Evolutionary conservation across 2,329 filamentous ascomycete species (phyloP), one percentile per base, ranked within the genome.

Genomic region (Byssochlamys sp.): DNA sequence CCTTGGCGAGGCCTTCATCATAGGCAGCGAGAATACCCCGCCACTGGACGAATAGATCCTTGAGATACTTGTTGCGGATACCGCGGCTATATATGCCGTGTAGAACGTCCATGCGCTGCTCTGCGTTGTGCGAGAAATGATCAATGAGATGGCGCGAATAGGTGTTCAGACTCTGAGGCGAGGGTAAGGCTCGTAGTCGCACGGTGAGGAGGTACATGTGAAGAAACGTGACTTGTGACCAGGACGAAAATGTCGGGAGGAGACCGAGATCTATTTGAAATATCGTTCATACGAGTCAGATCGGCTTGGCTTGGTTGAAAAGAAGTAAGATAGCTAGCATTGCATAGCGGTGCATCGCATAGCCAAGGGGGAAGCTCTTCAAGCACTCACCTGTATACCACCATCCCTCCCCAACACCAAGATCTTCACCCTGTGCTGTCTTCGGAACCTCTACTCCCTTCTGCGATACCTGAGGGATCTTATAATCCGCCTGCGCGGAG

Each of bases 201-300:
- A 89, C 88, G 57, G 89, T 88, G 59, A 97, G 75, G 58, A 96
- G 82, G 79, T 96, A 97, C 82, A 99, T 88, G 78, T 99, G 92
- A 58, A 99, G 82, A 81, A 96, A 95, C 35, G 91, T 94, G 51
- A 97, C 87, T 74, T 97, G 91, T 24, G 91, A 89, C 94, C 94
- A 99, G 57, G 89, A 92, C 70, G 87, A 91, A 74, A 99, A 99
- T 0, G 91, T 97, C 0, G 91, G 89, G 31, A 83, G 80, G 19
- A 99, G 83, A 27, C 83, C 83, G 62, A 96, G 84, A 55, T 86
- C 90, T 95, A 66, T 12, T 49, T 48, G 54, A 31, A 33, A 56
- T 24, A 57, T 56, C 27, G 28, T 28, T 31, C 33, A 39, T 45
- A 53, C 25, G 31, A 19, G 35, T 53, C 27, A 11, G 51, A 10